These are phyloP conservation scores for Cryptosporidium meleagridis DNA, from an alignment of 169 alveolate genomes.

Conservation along the genomic window DNA sequence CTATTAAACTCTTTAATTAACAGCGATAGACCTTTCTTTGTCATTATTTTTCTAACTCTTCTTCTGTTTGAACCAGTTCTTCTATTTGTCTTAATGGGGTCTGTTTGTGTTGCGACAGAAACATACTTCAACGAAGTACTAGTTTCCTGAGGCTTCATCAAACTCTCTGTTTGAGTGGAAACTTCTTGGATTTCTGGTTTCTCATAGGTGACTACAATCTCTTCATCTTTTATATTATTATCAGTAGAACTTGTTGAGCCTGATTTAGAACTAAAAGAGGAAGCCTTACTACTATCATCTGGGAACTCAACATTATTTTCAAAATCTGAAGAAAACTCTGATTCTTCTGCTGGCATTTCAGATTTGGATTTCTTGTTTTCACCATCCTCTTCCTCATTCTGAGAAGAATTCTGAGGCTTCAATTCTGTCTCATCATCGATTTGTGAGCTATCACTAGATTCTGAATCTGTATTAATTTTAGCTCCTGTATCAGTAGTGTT, in stretches of 20 bases:
- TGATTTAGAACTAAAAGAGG: neutral
- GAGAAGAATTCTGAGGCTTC: neutral
- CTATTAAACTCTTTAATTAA: neutral
- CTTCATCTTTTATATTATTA: neutral
- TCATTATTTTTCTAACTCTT: neutral
- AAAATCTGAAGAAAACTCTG: slow-evolving; percentile 4
- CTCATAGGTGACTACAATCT: neutral
- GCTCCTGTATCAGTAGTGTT: neutral
- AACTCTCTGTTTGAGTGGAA: neutral
- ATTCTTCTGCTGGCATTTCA: neutral
- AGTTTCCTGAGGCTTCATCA: neutral
- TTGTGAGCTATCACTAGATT: neutral
- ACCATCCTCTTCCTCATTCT: neutral
- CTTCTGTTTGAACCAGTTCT: neutral
- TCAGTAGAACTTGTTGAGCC: neutral
- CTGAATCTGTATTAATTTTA: neutral
- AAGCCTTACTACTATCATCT: neutral
- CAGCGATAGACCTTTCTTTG: neutral
- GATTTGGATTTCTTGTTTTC: neutral
- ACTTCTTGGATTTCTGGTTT: neutral
- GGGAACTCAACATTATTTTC: neutral
- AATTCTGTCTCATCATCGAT: neutral
- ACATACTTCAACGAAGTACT: neutral
- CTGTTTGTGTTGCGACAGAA: neutral
- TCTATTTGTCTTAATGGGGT: neutral